Evolutionary conservation across 2,329 filamentous ascomycete species (phyloP).

Genomic region (Fusarium citri): DNA sequence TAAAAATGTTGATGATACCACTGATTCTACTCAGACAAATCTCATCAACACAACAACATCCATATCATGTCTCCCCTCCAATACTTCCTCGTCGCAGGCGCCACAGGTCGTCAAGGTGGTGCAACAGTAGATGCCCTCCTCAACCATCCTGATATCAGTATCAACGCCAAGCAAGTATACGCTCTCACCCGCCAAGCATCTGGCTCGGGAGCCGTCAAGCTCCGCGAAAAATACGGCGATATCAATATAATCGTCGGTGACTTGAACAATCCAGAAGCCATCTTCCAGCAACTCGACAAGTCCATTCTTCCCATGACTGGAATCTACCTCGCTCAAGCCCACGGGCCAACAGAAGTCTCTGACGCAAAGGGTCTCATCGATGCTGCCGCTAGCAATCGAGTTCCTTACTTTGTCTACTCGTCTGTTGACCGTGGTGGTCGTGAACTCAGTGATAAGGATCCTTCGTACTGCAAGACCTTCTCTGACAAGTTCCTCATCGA

Average conservation of each 20-base stretch:
- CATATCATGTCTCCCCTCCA: conserved; percentile 15
- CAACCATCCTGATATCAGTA: conserved; percentile 51
- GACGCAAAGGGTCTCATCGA: conserved; percentile 68
- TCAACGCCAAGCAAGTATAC: conserved; percentile 52
- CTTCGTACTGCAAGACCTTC: conserved; percentile 46
- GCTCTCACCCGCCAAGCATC: conserved; percentile 63
- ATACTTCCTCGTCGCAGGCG: conserved; percentile 44
- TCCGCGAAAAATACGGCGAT: conserved; percentile 52
- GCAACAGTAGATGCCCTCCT: conserved; percentile 45
- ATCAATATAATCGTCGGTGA: conserved; percentile 67
- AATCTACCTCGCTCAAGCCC: conserved; percentile 44
- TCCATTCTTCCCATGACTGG: conserved; percentile 19
- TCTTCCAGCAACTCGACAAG: conserved; percentile 55
- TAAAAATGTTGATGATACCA: background rate
- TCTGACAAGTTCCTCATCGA: conserved; percentile 69
- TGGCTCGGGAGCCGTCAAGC: conserved; percentile 56
- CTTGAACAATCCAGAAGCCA: conserved; percentile 58
- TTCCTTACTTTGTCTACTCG: conserved; percentile 70
- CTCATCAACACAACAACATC: background rate
- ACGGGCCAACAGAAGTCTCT: conserved; percentile 53
- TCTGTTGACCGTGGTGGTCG: conserved; percentile 73
- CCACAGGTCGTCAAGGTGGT: conserved; percentile 49
- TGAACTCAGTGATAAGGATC: conserved; percentile 58
- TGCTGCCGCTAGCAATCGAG: conserved; percentile 59
- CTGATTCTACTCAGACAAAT: background rate